Base-by-base conservation (phyloP, 2,329 filamentous ascomycete species). In the Magnaporthiopsis incrustans region DNA sequence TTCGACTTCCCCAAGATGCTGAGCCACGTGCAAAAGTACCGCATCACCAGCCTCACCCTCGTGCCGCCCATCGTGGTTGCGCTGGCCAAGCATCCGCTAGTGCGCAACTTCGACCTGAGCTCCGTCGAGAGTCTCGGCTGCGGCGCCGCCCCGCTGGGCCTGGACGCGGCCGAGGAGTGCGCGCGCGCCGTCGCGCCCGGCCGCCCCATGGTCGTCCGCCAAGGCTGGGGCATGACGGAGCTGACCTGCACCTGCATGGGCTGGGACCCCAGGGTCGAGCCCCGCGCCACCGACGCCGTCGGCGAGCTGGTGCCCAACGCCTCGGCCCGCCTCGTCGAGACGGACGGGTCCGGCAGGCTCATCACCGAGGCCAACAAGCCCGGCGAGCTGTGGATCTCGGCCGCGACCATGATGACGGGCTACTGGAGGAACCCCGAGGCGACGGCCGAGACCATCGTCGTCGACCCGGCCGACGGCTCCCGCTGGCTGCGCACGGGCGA, bases 211-310 rank as follows among this genome's bases (percentile, higher is more conserved):
- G 63, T 68, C 2, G 67, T 82, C 15, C 77, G 78, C 71, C 91
- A 94, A 74, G 91, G 90, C 4, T 96, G 90, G 89, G 92, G 92
- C 6, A 94, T 96, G 91, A 95, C 91, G 1, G 91, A 95, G 73
- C 77, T 83, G 3, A 95, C 91, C 0, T 94, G 91, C 73, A 86
- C 88, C 0, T 79, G 84, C 25, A 81, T 90, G 15, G 81, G 81
- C 8, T 92, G 87, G 82, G 80, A 89, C 67, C 83, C 86, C 0
- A 77, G 71, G 1, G 73, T 79, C 35, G 72, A 71, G 6, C 76
- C 75, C 4, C 67, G 71, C 2, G 35, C 75, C 73, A 69, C 80
- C 69, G 65, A 71, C 1, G 73, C 80, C 3, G 89, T 93, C 1
- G 90, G 89, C 61, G 85, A 89, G 73, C 72, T 91, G 30, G 80